These are phyloP conservation scores for Aspergillus puulaauensis DNA, from an alignment of 2,329 filamentous ascomycete genomes.

Conservation along the genomic window DNA sequence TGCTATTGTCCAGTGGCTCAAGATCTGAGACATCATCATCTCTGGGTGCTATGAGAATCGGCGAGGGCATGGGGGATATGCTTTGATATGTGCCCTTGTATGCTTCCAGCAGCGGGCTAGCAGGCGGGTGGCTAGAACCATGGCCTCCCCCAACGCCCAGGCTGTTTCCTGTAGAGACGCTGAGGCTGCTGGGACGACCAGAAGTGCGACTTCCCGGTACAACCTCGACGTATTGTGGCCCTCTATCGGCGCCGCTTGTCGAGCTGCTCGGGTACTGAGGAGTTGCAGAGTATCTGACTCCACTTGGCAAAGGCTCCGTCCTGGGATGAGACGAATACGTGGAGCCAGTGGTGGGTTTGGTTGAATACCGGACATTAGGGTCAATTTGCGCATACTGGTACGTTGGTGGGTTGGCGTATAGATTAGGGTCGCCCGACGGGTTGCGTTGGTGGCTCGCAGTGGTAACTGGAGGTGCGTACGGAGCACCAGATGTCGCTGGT, in stretches of 20 bases:
- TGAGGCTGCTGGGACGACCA: slow-evolving; percentile 33
- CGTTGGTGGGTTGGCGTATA: slow-evolving; percentile 33
- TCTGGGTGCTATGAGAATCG: slow-evolving; percentile 61
- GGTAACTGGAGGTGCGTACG: slow-evolving; percentile 13
- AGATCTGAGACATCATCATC: slow-evolving; percentile 54
- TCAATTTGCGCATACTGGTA: slow-evolving; percentile 44
- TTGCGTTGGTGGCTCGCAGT: slow-evolving; percentile 31
- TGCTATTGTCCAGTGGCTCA: slow-evolving; percentile 41
- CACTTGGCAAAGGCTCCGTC: slow-evolving; percentile 4
- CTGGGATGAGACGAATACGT: slow-evolving; percentile 25
- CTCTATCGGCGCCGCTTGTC: slow-evolving; percentile 23
- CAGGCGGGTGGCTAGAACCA: slow-evolving; percentile 55
- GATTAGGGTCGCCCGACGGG: slow-evolving; percentile 26
- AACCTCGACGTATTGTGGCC: slow-evolving; percentile 36
- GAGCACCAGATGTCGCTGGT: slow-evolving; percentile 12
- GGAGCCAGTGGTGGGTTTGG: slow-evolving; percentile 25
- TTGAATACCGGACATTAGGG: slow-evolving; percentile 40
- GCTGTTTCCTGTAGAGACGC: slow-evolving; percentile 40
- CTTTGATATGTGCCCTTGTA: slow-evolving; percentile 94
- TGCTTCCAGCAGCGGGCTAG: slow-evolving; percentile 83
- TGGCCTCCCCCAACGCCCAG: slow-evolving; percentile 37
- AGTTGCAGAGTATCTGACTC: slow-evolving; percentile 15
- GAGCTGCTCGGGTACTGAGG: slow-evolving; percentile 22
- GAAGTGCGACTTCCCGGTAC: slow-evolving; percentile 27
- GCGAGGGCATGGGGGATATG: slow-evolving; percentile 90